Conservation (phyloP, 1,139 yeast genomes). For the Nematodospora anomalae region DNA sequence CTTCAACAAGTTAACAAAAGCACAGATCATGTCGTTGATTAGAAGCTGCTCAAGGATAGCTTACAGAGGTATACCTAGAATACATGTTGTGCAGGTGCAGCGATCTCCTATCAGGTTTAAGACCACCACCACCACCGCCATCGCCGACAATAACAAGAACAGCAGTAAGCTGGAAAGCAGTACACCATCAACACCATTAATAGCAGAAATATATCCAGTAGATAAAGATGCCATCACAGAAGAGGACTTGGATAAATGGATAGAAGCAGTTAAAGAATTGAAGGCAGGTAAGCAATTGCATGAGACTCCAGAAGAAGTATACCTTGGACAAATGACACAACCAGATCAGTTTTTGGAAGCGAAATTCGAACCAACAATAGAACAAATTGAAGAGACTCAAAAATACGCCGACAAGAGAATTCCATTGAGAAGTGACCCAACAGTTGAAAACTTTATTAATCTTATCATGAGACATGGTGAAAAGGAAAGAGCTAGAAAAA, state of each 20-base stretch:
- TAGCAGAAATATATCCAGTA: conserved; percentile 35
- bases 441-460: conserved; percentile 75
- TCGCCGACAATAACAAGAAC: conserved; percentile 4
- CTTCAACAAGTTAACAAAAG: neutral
- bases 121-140: conserved; percentile 6
- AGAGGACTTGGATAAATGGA: conserved; percentile 65
- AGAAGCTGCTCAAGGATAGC: conserved; percentile 16
- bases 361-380: conserved; percentile 54
- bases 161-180: conserved; percentile 1
- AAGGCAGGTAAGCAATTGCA: conserved; percentile 38
- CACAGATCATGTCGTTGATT: conserved; percentile 13
- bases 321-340: conserved; percentile 38
- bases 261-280: conserved; percentile 57
- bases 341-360: conserved; percentile 39
- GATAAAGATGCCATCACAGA: conserved; percentile 45
- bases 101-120: conserved; percentile 8
- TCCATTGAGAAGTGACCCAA: conserved; percentile 67
- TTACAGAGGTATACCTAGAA: conserved; percentile 9
- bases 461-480: conserved; percentile 92
- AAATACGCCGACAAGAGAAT: conserved; percentile 51
- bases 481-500: conserved; percentile 76
- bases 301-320: conserved; percentile 45
- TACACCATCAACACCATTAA: conserved; percentile 3
- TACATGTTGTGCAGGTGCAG: neutral
- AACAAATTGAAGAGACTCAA: conserved; percentile 58